Percentiles rank a stretch among this genome's conserved stretches.
Conservation (phyloP, 2,329 filamentous ascomycete genomes). For the Penicillium sp. region DNA sequence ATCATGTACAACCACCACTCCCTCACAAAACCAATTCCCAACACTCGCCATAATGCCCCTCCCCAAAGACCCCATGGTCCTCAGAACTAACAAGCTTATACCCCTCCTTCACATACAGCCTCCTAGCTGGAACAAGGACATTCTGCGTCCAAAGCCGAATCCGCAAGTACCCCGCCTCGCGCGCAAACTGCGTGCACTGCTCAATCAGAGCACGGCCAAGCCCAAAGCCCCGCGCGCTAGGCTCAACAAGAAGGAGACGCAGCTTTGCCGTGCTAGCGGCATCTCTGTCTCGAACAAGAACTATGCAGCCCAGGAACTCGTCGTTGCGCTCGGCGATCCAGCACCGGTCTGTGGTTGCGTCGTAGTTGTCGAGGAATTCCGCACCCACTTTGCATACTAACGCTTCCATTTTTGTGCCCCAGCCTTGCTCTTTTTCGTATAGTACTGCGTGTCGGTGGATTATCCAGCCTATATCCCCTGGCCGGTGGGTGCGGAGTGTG, state of each 20-base stretch:
- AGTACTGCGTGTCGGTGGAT: slow-evolving; percentile 15
- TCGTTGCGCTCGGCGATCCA: slow-evolving; percentile 18
- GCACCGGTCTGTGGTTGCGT: slow-evolving; percentile 15
- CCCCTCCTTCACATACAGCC: slow-evolving; percentile 17
- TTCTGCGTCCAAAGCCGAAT: slow-evolving; percentile 19
- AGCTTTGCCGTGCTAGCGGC: background rate
- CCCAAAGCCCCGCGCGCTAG: slow-evolving; percentile 11
- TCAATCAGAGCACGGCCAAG: slow-evolving; percentile 13
- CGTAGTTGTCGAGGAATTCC: slow-evolving; percentile 16
- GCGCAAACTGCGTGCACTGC: slow-evolving; percentile 17
- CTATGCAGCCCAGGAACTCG: slow-evolving; percentile 13
- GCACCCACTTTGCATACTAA: slow-evolving; percentile 12
- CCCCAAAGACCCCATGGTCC: slow-evolving; percentile 16
- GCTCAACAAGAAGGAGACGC: slow-evolving; percentile 1
- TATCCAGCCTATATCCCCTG: slow-evolving; percentile 19
- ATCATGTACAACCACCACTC: background rate
- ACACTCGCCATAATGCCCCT: slow-evolving; percentile 12
- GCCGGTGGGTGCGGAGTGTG: slow-evolving; percentile 13
- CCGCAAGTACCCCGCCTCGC: slow-evolving; percentile 12
- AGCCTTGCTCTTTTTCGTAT: slow-evolving; percentile 17
- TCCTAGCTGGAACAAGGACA: slow-evolving; percentile 12
- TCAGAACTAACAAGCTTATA: slow-evolving; percentile 15
- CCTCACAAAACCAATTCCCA: slow-evolving; percentile 14
- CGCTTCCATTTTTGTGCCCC: slow-evolving; percentile 11
- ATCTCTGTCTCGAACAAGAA: slow-evolving; percentile 15